Evolutionary conservation across 495 filamentous ascomycete genomes (phyloP).

Genomic region (Neurospora sp.): DNA sequence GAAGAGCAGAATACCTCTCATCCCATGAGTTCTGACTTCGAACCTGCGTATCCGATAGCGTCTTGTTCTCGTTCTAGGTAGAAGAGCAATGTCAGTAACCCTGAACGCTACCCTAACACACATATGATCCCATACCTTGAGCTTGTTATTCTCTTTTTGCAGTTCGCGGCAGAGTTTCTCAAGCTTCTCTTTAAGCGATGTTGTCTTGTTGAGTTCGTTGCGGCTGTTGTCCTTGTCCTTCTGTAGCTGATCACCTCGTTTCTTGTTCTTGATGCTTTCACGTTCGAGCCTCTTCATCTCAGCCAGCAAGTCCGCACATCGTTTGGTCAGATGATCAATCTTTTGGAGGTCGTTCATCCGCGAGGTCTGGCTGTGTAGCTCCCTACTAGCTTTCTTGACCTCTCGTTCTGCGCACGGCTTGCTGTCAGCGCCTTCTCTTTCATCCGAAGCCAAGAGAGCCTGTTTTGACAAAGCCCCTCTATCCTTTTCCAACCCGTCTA

Average conservation of each 20-base stretch:
- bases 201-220: conserved; percentile 78
- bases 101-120: not conserved
- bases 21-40: conserved; percentile 75
- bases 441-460: not conserved
- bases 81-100: not conserved
- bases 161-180: conserved; percentile 91
- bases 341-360: conserved; percentile 64
- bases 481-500: not conserved
- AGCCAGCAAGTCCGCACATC: conserved; percentile 79
- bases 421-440: conserved; percentile 11
- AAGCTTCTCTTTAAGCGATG: conserved; percentile 81
- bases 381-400: conserved; percentile 88
- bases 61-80: conserved; percentile 79
- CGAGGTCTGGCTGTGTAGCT: conserved; percentile 68
- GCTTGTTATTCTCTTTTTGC: conserved; percentile 90
- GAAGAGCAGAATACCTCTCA: conserved; percentile 63
- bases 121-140: conserved; percentile 57
- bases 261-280: conserved; percentile 90
- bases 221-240: conserved; percentile 90
- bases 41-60: conserved; percentile 71
- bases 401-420: conserved; percentile 37
- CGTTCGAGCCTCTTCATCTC: conserved; percentile 94
- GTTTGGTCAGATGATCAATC: conserved; percentile 80
- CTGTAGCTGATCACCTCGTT: conserved; percentile 85
- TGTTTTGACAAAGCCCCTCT: not conserved